Percentiles rank a stretch among this genome's conserved stretches.
Evolutionary conservation across 1,139 yeast species (phyloP).

Genomic region (Wickerhamiella pararugosa): DNA sequence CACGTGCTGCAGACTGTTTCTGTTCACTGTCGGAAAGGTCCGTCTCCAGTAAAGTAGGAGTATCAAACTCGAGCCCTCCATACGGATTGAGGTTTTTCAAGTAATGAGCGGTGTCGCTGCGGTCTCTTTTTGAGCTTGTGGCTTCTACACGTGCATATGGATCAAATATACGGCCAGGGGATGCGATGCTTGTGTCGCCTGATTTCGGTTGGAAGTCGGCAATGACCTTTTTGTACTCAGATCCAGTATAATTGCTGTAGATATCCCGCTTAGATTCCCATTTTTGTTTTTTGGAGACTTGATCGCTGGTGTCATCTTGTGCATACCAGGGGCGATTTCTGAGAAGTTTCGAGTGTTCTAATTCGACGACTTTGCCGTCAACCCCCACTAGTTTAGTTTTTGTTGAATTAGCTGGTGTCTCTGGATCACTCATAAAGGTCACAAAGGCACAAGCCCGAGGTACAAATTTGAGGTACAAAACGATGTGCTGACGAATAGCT

Average conservation of each 20-base stretch:
- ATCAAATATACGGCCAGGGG: conserved; percentile 4
- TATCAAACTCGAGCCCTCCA: conserved; percentile 6
- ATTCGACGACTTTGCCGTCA: conserved; percentile 7
- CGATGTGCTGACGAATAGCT: no score
- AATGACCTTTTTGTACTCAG: conserved; percentile 3
- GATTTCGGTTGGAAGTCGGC: neutral
- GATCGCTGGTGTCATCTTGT: neutral
- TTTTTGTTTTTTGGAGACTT: neutral
- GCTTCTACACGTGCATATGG: conserved; percentile 5
- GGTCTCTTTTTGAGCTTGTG: conserved; percentile 2
- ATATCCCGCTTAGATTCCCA: conserved; percentile 7
- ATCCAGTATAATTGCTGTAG: conserved; percentile 5
- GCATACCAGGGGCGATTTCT: conserved; percentile 5
- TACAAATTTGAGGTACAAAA: no score
- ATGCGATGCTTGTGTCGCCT: neutral
- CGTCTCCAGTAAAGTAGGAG: neutral
- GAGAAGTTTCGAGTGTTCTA: neutral
- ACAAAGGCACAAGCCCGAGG: no score
- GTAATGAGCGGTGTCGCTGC: conserved; percentile 8
- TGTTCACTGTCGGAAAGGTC: neutral
- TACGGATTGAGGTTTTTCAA: conserved; percentile 2
- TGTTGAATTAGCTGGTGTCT: no score
- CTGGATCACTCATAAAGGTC: no score
- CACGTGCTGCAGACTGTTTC: neutral
- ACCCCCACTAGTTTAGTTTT: conserved; percentile 1